phyloP scores from a whole-genome alignment of 2,329 filamentous ascomycete genomes.

The Pseudogymnoascus sp. region DNA sequence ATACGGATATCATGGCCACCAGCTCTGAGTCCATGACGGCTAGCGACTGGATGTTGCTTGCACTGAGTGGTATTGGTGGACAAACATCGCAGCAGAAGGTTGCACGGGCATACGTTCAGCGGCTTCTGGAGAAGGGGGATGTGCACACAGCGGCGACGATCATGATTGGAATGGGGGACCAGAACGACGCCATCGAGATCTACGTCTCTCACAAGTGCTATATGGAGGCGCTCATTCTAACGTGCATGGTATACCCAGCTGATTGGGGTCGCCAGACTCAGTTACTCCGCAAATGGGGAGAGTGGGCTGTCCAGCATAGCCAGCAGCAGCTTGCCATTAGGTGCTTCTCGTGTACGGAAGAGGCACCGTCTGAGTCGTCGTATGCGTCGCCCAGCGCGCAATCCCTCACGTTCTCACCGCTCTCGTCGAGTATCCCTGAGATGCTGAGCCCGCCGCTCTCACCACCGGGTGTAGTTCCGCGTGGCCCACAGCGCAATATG shows the following conservation, averaged over 20 bases:
- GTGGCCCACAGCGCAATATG: conserved; percentile 48
- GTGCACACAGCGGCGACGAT: conserved; percentile 88
- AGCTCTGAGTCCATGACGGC: conserved; percentile 82
- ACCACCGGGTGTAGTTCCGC: conserved; percentile 52
- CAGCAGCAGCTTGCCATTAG: conserved; percentile 86
- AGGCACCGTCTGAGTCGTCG: conserved; percentile 67
- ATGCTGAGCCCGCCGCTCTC: conserved; percentile 65
- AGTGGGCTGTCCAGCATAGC: conserved; percentile 76
- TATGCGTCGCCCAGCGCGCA: conserved; percentile 81
- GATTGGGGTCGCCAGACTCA: conserved; percentile 90
- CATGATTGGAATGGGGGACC: conserved; percentile 82
- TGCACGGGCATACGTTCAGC: conserved; percentile 81
- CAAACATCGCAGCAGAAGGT: conserved; percentile 78
- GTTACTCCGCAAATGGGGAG: conserved; percentile 89
- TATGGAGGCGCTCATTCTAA: conserved; percentile 86
- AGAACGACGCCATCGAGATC: conserved; percentile 91
- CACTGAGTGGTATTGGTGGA: conserved; percentile 77
- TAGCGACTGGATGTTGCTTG: conserved; percentile 94
- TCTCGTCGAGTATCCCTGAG: conserved; percentile 51
- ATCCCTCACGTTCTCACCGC: conserved; percentile 46
- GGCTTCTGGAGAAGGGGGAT: conserved; percentile 80
- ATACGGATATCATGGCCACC: conserved; percentile 70
- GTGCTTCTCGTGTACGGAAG: conserved; percentile 84
- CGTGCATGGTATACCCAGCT: conserved; percentile 69
- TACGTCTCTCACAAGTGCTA: conserved; percentile 87